Percentiles rank a stretch among this genome's conserved stretches.
Conservation (phyloP, 768 basidiomycete genomes). For the Cyclocybe cylindracea region DNA sequence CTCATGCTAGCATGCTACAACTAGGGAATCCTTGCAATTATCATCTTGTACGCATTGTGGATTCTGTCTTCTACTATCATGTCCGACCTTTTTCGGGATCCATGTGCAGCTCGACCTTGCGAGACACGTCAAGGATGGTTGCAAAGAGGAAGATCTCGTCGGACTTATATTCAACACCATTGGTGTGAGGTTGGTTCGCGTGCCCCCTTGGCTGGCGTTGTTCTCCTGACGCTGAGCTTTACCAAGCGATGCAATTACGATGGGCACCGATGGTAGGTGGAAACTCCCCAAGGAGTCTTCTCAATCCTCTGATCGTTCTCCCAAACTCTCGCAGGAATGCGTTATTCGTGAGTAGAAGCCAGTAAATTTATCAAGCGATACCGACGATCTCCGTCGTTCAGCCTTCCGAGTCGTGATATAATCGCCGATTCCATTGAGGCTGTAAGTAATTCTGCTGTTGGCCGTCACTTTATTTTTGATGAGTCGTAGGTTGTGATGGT, state of each 20-base stretch:
- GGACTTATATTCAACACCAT: slow-evolving; percentile 86
- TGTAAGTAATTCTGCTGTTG: slow-evolving; percentile 34
- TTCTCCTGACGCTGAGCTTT: neutral
- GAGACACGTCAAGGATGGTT: slow-evolving; percentile 79
- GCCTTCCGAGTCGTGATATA: slow-evolving; percentile 83
- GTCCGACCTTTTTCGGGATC: neutral
- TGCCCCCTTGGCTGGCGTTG: too few relatives aligned
- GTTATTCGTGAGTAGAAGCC: slow-evolving; percentile 69
- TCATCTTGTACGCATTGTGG: slow-evolving; percentile 57
- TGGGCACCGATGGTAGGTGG: slow-evolving; percentile 76
- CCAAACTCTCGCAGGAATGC: slow-evolving; percentile 59
- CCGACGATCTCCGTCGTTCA: slow-evolving; percentile 21
- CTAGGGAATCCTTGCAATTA: slow-evolving; percentile 85
- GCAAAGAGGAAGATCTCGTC: slow-evolving; percentile 76
- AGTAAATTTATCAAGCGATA: neutral
- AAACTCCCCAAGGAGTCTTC: slow-evolving; percentile 14
- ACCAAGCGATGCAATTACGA: slow-evolving; percentile 77
- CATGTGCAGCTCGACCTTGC: slow-evolving; percentile 69
- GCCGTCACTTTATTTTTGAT: slow-evolving; percentile 3
- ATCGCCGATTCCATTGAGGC: slow-evolving; percentile 91
- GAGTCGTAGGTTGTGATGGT: slow-evolving; percentile 56
- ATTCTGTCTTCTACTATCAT: neutral
- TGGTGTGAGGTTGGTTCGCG: slow-evolving; percentile 64
- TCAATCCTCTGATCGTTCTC: neutral
- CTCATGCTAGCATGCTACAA: slow-evolving; percentile 5